Evolutionary conservation across 2,329 filamentous ascomycete genomes (phyloP).

Genomic region (Fusarium foetens): DNA sequence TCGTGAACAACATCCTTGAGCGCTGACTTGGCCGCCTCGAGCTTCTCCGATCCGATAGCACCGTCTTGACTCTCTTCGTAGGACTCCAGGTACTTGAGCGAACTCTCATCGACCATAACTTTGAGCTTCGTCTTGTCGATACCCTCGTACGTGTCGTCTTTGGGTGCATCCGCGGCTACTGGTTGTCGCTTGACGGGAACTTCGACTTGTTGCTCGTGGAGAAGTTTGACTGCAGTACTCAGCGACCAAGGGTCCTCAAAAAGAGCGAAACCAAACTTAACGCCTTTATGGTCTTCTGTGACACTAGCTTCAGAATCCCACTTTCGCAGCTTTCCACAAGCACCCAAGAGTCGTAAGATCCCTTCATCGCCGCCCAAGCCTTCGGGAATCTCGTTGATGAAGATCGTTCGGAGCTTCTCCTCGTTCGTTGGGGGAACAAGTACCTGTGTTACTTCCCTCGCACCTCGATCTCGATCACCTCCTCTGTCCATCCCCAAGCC

Average conservation of each 20-base stretch:
- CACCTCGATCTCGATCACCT: constrained; percentile 73
- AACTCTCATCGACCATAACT: constrained; percentile 83
- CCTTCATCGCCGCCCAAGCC: constrained; percentile 80
- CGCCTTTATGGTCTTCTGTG: constrained; percentile 76
- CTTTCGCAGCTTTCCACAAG: constrained; percentile 81
- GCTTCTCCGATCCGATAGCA: constrained; percentile 70
- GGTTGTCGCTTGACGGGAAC: constrained; percentile 83
- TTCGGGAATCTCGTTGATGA: constrained; percentile 86
- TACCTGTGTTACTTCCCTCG: constrained; percentile 75
- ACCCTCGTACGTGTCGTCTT: constrained; percentile 59
- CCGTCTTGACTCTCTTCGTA: constrained; percentile 76
- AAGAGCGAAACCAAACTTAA: constrained; percentile 94
- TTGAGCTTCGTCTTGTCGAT: constrained; percentile 77
- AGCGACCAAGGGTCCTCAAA: constrained; percentile 93
- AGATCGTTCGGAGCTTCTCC: constrained; percentile 91
- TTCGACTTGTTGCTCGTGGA: constrained; percentile 83
- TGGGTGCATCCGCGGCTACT: constrained; percentile 56
- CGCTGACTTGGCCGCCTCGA: constrained; percentile 74
- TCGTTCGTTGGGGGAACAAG: constrained; percentile 86
- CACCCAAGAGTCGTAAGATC: constrained; percentile 79
- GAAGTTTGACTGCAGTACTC: constrained; percentile 83
- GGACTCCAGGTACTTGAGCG: constrained; percentile 85
- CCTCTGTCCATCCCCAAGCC: constrained; percentile 71
- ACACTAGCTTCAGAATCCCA: constrained; percentile 80
- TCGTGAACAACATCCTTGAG: constrained; percentile 76